Evolutionary conservation across 768 basidiomycete species (phyloP).

Genomic region (Scleroderma citrinum): DNA sequence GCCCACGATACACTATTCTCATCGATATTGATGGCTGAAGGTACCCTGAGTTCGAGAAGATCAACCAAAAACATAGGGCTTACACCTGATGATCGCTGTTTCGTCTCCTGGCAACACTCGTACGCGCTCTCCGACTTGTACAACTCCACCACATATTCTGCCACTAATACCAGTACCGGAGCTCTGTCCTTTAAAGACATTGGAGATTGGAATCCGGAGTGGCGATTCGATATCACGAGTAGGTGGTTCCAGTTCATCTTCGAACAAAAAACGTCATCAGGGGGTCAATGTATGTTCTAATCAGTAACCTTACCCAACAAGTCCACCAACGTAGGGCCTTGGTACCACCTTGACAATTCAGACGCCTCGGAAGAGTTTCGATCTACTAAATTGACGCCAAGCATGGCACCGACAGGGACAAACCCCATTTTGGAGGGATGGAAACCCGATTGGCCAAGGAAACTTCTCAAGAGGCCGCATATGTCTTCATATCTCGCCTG

Average conservation of each 20-base stretch:
- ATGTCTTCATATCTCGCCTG: conserved; percentile 83
- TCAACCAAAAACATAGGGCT: conserved; percentile 8
- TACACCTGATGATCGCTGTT: conserved; percentile 70
- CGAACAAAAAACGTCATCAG: not conserved
- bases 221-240: conserved; percentile 68
- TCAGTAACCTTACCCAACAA: conserved; percentile 54
- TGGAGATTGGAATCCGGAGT: conserved; percentile 84
- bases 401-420: conserved; percentile 85
- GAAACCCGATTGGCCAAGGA: conserved; percentile 87
- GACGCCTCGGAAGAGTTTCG: conserved; percentile 42
- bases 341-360: conserved; percentile 68
- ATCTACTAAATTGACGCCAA: conserved; percentile 75
- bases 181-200: conserved; percentile 88
- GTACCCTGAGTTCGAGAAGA: not conserved
- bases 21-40: conserved; percentile 79
- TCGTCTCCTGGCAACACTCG: conserved; percentile 92
- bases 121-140: conserved; percentile 88
- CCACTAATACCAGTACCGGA: conserved; percentile 78
- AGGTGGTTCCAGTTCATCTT: conserved; percentile 81
- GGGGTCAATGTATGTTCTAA: not conserved
- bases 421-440: conserved; percentile 71
- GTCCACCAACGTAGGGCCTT: conserved; percentile 79
- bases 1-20: conserved; percentile 78
- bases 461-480: conserved; percentile 62
- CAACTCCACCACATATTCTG: conserved; percentile 76